Evolutionary conservation across 179 eudicot species (phyloP), one percentile per base, ranked within the genome.

Genomic region (Corrigiola litoralis): DNA sequence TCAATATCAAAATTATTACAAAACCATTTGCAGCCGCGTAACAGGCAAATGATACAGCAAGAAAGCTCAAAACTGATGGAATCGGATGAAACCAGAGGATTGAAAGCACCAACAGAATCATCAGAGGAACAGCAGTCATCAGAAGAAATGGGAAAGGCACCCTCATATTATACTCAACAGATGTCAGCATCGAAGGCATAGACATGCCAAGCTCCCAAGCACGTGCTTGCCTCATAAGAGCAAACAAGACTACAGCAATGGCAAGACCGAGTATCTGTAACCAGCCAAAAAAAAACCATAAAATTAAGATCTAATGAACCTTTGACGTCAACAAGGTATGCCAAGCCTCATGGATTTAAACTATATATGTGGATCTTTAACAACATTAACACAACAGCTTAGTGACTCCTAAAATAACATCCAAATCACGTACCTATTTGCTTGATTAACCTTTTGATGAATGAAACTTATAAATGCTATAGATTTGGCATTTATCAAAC

Each of bases 141-240:
- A 63, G 68, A 52, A 85, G 74, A 76, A 86, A 86, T 56, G 95
- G 85, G 61, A 63, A 68, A 55, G 92, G 85, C 76, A 86, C 68
- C 82, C 80, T 86, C 81, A 95, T 68, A 77, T 95, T 95, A 76
- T 80, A 84, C 81, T 86, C 96, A 34, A 91, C 81, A 20, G 99
- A 90, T 51, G 88, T 79, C 75, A 95, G 78, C 82, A 88, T 32
- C 48, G 97, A 95, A 47, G 99, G 97, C 64, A 95, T 54, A 55
- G 97, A 88, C 73, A 76, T 70, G 71, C 79, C 95, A 72, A 77
- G 82, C 81, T 95, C 99, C 99, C 97, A 91, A 21, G 95, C 91
- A 61, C 66, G 75, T 70, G 96, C 87, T 82, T 91, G 99, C 73
- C 81, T 81, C 99, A 88, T 95, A 55, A 91, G 86, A 65, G 95